Evolutionary conservation across 106 monocot species (phyloP).

Genomic region (Hemerocallis citrina): DNA sequence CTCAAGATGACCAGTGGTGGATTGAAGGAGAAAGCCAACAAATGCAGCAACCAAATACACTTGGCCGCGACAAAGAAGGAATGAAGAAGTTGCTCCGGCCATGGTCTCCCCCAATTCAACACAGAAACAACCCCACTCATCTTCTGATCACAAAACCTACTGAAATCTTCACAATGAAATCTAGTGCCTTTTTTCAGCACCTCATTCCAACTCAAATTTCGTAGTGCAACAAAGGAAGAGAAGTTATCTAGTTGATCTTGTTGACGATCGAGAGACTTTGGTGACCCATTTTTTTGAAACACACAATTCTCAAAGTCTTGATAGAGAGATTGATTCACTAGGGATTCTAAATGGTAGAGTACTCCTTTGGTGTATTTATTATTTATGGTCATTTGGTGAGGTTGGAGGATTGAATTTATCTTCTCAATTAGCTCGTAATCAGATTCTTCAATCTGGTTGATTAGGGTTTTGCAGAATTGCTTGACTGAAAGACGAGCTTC

Average conservation of each 20-base stretch:
- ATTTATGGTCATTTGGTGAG: conserved; percentile 22
- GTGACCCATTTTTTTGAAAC: conserved; percentile 60
- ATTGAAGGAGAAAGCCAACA: conserved; percentile 80
- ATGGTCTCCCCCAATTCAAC: conserved; percentile 48
- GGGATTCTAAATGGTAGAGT: conserved; percentile 70
- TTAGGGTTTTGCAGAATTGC: conserved; percentile 73
- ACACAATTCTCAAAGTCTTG: conserved; percentile 93
- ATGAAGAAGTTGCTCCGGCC: conserved; percentile 70
- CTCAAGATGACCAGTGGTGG: conserved; percentile 63
- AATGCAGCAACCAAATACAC: conserved; percentile 88
- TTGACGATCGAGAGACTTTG: conserved; percentile 59
- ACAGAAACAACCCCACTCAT: conserved; percentile 55
- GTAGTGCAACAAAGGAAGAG: conserved; percentile 59
- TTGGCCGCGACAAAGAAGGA: conserved; percentile 77
- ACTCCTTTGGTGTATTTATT: conserved; percentile 35
- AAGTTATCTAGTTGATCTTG: conserved; percentile 63
- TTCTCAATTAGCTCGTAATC: conserved; percentile 39
- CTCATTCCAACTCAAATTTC: conserved; percentile 89
- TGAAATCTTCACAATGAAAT: conserved; percentile 72
- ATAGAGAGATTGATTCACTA: conserved; percentile 57
- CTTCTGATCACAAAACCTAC: conserved; percentile 79
- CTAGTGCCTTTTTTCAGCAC: conserved; percentile 68
- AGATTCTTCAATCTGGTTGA: conserved; percentile 41
- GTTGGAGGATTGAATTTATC: conserved; percentile 39
- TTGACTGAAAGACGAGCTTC: conserved; percentile 84